Base-by-base conservation (phyloP, 805 yeast genomes). In the Candida sakaeoensis region DNA sequence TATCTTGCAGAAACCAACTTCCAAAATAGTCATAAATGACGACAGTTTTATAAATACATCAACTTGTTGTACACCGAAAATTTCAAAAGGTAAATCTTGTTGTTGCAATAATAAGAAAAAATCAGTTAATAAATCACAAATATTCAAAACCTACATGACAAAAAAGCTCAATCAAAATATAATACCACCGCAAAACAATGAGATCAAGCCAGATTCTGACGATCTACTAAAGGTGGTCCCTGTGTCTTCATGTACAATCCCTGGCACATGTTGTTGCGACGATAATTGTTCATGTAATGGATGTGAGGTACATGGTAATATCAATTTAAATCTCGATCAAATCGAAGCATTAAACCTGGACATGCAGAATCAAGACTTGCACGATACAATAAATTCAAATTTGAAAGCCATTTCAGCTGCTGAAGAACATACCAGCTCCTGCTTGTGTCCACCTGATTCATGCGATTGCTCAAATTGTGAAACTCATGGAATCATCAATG, bases 391-490 rank as follows among this genome's bases (percentile, higher is more conserved):
- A 6, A 28, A 8, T 15, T 26, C 38, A 25, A 17, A 31, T 31
- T 19, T 18, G n/a, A 19, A 18, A n/a, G 18, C 17, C n/a, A 24
- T 16, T 32, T 13, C 17, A n/a, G 12, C 3, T 15, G 9, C 22
- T n/a, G 7, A 8, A 22, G 16, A 12, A 6, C 22, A 9, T 10
- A 27, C n/a, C n/a, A 12, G 10, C 32, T 12, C 26, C 7, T 60
- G 65, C 40, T 25, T 36, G 7, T 63, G 69, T 53, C 53, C 61
- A 3, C 41, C 52, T 4, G 54, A 54, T 19, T 41, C 46, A 7
- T 64, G 70, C 46, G 61, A 53, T n/a, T 69, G 74, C 47, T 41
- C 60, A 8, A 69, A 68, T 44, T 69, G 74, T 48, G 74, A 68
- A 45, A 59, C 64, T 1, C 74, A 69, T 45, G 71, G 73, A 1